These are phyloP conservation scores for Penicillium paxilli DNA, from an alignment of 495 filamentous ascomycete genomes.

Conservation along the genomic window DNA sequence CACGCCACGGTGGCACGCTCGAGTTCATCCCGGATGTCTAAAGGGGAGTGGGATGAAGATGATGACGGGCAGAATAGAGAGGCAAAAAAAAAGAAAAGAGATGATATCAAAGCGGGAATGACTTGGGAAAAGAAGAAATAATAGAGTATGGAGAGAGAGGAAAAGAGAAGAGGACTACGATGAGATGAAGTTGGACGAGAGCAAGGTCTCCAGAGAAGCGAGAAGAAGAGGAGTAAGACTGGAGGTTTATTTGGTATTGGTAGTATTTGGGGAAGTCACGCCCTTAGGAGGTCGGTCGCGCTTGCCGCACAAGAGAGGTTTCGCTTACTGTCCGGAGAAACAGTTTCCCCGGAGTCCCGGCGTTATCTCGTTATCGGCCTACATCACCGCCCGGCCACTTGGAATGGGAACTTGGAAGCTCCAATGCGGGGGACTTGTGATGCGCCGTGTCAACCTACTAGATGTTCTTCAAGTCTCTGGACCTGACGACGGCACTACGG, in stretches of 20 bases:
- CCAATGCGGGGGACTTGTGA: not conserved
- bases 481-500: constrained; percentile 92
- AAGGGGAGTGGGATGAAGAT: constrained; percentile 6
- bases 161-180: constrained; percentile 20
- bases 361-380: constrained; percentile 22
- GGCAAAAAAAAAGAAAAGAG: constrained; percentile 8
- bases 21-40: constrained; percentile 38
- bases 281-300: not conserved
- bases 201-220: too few species aligned
- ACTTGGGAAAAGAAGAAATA: too few species aligned
- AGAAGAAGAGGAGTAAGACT: not conserved
- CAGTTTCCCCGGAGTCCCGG: constrained; percentile 10
- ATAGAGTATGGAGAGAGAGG: not conserved
- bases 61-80: constrained; percentile 11
- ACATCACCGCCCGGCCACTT: too few species aligned
- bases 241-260: not conserved
- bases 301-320: constrained; percentile 5
- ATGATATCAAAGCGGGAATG: too few species aligned
- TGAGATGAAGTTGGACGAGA: not conserved
- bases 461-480: constrained; percentile 94
- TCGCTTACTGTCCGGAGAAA: constrained; percentile 12
- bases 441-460: constrained; percentile 43
- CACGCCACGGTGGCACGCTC: constrained; percentile 44
- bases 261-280: not conserved
- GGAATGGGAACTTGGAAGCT: too few species aligned